phyloP scores from a whole-genome alignment of 1,284 basidiomycete species.

The Heterobasidion occidentale region DNA sequence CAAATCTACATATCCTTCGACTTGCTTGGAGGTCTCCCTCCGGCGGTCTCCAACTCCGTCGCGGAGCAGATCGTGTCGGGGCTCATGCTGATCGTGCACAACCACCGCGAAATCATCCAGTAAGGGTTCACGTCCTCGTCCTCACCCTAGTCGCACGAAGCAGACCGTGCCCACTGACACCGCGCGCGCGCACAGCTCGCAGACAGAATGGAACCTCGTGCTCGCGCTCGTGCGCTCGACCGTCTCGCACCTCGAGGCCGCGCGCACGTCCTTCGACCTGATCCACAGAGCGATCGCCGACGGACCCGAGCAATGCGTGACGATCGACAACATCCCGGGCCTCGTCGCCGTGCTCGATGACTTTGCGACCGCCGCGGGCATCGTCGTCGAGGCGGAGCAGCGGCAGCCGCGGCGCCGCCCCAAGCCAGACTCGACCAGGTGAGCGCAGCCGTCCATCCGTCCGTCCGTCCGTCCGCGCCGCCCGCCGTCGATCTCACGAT shows the following conservation, averaged over 20 bases:
- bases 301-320: conserved; percentile 50
- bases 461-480: no score
- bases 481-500: no score
- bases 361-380: conserved; percentile 72
- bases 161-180: neutral
- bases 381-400: conserved; percentile 50
- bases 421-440: conserved; percentile 48
- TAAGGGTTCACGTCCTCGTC: conserved; percentile 19
- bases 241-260: conserved; percentile 82
- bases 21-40: conserved; percentile 75
- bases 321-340: conserved; percentile 75
- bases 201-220: conserved; percentile 94
- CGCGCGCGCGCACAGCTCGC: conserved; percentile 45
- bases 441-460: conserved; percentile 3
- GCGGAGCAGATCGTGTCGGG: conserved; percentile 90
- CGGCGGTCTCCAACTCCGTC: conserved; percentile 71
- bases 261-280: conserved; percentile 77
- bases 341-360: conserved; percentile 82
- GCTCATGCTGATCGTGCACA: conserved; percentile 70
- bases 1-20: conserved; percentile 94
- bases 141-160: neutral
- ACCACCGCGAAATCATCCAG: conserved; percentile 68
- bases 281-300: conserved; percentile 57
- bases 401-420: conserved; percentile 43
- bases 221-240: conserved; percentile 88